Evolutionary conservation across 2,329 filamentous ascomycete species (phyloP), one percentile per base, ranked within the genome.

Genomic region (Phaeosphaeria sp.): DNA sequence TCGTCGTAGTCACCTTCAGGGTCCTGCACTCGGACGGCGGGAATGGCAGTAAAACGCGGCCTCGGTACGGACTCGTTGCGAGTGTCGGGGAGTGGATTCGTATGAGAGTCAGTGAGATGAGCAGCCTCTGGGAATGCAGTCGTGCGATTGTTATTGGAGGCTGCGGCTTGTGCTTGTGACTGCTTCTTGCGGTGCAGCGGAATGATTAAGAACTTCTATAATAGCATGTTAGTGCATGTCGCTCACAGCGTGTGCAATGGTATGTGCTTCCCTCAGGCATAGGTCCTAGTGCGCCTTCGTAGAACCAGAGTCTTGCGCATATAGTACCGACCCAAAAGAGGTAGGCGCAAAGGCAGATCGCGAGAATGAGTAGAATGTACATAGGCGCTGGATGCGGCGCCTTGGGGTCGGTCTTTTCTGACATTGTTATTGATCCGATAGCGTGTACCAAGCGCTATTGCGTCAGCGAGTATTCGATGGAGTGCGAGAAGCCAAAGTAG

Each of bases 221-320:
- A 11, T 36, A 13, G 30, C 30, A 13, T 36, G 30, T 36, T 15
- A 36, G 11, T 36, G 5, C 30, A 11, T 13, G 30, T 36, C 9
- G 7, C 13, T 11, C 30, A 15, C 30, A 30, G 25, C 5, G 25
- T 11, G 25, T 30, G 25, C 11, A 11, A 15, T 36, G 30, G 3
- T 36, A 11, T 36, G 9, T 27, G 25, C 25, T 36, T 15, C 6
- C 30, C 30, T 63, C 46, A 2, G 66, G 66, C 9, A 60, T 56
- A 2, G 63, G 59, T 1, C 61, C 66, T 2, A 73, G 54, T 2
- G 59, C 58, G 22, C 69, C 69, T 50, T 63, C 60, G 53, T 72
- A 71, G 54, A 68, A 66, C 58, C 65, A 72, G 1, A 73, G 61
- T 3, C 71, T 63, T 11, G 64, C 64, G 23, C 59, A 60, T 17